phyloP scores from a whole-genome alignment of 2,329 filamentous ascomycete genomes.

The Pseudocercospora macadamiae region DNA sequence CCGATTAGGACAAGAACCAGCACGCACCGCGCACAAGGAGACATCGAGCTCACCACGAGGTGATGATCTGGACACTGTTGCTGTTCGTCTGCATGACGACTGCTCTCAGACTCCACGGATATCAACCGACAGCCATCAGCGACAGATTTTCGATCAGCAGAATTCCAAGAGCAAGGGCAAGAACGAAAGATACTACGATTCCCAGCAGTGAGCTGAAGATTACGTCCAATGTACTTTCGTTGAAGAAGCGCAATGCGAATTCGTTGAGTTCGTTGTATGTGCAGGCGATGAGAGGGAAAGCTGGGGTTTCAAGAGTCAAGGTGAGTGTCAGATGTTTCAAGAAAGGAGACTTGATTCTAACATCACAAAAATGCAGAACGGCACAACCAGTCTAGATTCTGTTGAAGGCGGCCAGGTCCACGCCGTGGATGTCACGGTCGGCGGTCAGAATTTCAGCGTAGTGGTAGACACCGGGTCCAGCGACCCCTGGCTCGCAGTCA shows the following conservation, averaged over 20 bases:
- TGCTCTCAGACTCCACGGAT: conserved; percentile 15
- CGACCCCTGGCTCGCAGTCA: conserved; percentile 50
- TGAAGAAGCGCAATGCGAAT: conserved; percentile 24
- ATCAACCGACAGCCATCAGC: conserved; percentile 14
- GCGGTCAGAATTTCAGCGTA: conserved; percentile 38
- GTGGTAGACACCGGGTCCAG: conserved; percentile 54
- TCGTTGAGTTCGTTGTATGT: conserved; percentile 34
- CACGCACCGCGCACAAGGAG: neutral
- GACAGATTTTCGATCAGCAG: conserved; percentile 27
- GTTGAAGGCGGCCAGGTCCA: conserved; percentile 36
- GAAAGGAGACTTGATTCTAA: too few relatives aligned
- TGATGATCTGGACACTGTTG: conserved; percentile 17
- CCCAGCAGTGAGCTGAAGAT: conserved; percentile 28
- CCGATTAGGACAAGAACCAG: neutral
- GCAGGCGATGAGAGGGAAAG: conserved; percentile 29
- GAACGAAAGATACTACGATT: conserved; percentile 8
- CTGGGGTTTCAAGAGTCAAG: conserved; percentile 22
- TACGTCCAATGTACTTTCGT: conserved; percentile 30
- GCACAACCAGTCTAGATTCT: conserved; percentile 21
- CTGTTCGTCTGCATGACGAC: conserved; percentile 15
- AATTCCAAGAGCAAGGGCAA: conserved; percentile 18
- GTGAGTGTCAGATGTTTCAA: too few relatives aligned
- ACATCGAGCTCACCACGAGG: neutral
- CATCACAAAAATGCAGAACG: conserved; percentile 19
- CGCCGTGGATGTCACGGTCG: conserved; percentile 34